Base-by-base conservation (phyloP, 1,284 basidiomycete species). In the Schizophyllum amplum region DNA sequence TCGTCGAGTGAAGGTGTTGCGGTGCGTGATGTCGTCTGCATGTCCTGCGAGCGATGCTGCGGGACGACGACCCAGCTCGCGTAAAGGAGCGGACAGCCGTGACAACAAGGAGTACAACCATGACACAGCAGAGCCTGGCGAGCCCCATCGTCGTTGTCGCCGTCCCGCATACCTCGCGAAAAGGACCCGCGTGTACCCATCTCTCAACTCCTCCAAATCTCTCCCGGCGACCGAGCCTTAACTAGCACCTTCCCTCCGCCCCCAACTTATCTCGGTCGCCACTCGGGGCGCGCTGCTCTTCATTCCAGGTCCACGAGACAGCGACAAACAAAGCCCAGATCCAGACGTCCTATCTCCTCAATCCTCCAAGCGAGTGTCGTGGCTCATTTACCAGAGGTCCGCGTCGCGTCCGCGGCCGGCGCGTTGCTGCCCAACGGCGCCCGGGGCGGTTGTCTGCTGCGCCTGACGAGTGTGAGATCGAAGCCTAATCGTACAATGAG, bases 391-490 rank as follows among this genome's bases (percentile, higher is more conserved):
- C 87, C 87, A 90, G 64, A 86, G 75, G 61, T 89, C 27, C 6
- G 27, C 86, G 25, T 86, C 85, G 64, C 84, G 82, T 56, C 83
- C 79, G 61, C 84, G 79, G 58, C 72, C 67, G 57, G 73, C 72
- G 63, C 84, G 82, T 65, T 81, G 82, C 67, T 85, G 84, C 6
- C 27, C 27, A 13, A 33, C 27, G 23, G 79, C 81, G 59, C 81
- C 79, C 57, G 82, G 77, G 63, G 79, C 84, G 59, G 83, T 80
- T 22, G 75, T 71, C 66, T 82, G 80, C 69, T 90, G 85, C 5
- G 27, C 27, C 74, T 89, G 88, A 66, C 87, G 86, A 62, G 87
- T 90, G 75, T 90, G 87, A 59, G 88, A 90, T 65, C 88, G 87
- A 65, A 90, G 83, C 86, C 88, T 90, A 65, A 49, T 15, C 5